Percentiles rank a stretch among this genome's conserved stretches.
Evolutionary conservation across 331 rosid genomes (phyloP).

Genomic region (Phaseolus coccineus): DNA sequence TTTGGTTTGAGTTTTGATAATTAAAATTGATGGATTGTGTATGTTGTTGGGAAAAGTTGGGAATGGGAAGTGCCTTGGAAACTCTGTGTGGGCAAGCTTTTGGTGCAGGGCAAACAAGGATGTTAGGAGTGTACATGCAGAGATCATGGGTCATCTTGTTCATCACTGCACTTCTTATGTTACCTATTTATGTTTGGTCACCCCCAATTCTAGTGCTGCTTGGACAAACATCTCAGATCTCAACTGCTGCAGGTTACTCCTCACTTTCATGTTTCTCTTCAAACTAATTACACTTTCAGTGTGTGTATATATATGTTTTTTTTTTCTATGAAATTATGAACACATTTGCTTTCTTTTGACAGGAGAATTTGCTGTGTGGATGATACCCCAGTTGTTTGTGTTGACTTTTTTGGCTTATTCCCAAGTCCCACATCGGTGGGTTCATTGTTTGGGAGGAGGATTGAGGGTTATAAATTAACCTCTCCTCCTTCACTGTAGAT

Average conservation of each 20-base stretch:
- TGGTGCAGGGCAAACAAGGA: background rate
- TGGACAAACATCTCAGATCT: background rate
- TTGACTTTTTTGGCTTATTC: no score
- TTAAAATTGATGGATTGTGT: background rate
- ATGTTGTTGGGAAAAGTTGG: background rate
- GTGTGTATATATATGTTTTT: no score
- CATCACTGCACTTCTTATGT: background rate
- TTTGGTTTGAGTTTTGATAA: no score
- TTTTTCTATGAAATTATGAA: no score
- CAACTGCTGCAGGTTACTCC: background rate
- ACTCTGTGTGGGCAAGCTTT: conserved; percentile 17
- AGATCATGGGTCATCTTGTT: conserved; percentile 7
- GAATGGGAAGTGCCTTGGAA: conserved; percentile 21
- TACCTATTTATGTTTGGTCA: conserved; percentile 3
- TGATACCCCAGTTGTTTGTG: conserved; percentile 86
- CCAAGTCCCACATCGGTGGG: no score
- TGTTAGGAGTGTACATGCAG: background rate
- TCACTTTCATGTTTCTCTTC: background rate
- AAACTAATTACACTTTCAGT: no score
- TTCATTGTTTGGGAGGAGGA: no score
- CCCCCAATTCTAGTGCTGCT: background rate
- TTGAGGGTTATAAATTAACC: no score
- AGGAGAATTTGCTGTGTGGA: conserved; percentile 75
- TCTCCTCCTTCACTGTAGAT: no score
- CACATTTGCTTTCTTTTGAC: background rate